Evolutionary conservation across 305 asterid species (phyloP).

Genomic region (Fraxinus angustifolia): DNA sequence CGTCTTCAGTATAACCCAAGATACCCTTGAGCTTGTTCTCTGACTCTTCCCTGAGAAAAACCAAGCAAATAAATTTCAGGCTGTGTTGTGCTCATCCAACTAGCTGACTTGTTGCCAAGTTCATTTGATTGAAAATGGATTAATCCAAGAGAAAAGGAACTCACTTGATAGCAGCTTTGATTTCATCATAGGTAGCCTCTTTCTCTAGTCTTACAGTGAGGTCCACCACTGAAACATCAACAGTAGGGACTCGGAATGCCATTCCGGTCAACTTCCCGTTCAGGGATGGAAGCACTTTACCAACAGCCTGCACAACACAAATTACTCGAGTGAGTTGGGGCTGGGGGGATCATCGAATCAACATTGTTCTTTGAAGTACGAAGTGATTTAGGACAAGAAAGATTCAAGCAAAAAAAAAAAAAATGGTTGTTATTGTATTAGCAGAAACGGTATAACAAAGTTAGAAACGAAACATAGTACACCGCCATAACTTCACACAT

Average conservation of each 20-base stretch:
- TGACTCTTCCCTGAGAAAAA: constrained; percentile 39
- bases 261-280: constrained; percentile 49
- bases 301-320: constrained; percentile 38
- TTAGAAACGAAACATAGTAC: too few relatives aligned
- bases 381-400: neutral
- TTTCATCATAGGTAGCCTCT: constrained; percentile 45
- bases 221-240: constrained; percentile 52
- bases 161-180: constrained; percentile 51
- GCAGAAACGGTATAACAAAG: neutral
- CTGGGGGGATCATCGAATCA: neutral
- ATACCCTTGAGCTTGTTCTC: constrained; percentile 50
- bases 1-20: constrained; percentile 52
- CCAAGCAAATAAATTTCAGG: neutral
- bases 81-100: neutral
- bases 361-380: neutral
- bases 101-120: neutral
- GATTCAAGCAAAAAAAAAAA: neutral
- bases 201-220: constrained; percentile 46
- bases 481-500: too few relatives aligned
- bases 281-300: constrained; percentile 50
- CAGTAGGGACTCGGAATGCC: constrained; percentile 56
- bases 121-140: neutral
- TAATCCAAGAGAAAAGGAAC: neutral
- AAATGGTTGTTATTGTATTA: neutral
- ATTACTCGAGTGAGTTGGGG: neutral